These are phyloP conservation scores for Macrolepiota albuminosa DNA, from an alignment of 768 basidiomycete species.

Conservation along the genomic window DNA sequence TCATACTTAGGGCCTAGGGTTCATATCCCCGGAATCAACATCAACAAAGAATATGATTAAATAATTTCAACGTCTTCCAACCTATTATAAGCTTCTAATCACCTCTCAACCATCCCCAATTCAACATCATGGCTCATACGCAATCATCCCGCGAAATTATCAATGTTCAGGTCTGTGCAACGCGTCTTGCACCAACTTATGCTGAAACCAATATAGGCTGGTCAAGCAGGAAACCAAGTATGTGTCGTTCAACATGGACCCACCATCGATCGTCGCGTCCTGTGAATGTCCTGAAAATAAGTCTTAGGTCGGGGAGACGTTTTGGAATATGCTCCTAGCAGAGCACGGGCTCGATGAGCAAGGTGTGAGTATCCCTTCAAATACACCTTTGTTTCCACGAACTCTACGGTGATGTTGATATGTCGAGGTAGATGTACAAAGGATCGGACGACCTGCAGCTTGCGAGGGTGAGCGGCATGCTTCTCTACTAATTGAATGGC, in stretches of 20 bases:
- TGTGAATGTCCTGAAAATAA: constrained; percentile 18
- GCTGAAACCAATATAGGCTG: constrained; percentile 38
- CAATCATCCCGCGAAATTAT: constrained; percentile 5
- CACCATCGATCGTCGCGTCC: constrained; percentile 65
- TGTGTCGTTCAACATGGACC: constrained; percentile 7
- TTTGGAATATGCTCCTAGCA: constrained; percentile 84
- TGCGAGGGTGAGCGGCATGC: constrained; percentile 47
- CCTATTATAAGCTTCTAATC: too few relatives aligned
- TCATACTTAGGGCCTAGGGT: too few relatives aligned
- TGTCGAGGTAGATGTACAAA: constrained; percentile 48
- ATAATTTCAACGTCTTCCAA: background rate
- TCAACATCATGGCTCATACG: background rate
- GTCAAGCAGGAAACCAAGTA: constrained; percentile 62
- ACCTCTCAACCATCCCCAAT: background rate
- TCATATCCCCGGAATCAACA: too few relatives aligned
- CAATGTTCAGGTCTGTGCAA: constrained; percentile 1
- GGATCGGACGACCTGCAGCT: constrained; percentile 75
- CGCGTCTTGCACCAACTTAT: background rate
- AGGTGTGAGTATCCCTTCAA: constrained; percentile 43
- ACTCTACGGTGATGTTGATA: background rate
- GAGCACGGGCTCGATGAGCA: constrained; percentile 78
- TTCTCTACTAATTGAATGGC: background rate
- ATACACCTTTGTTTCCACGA: constrained; percentile 1
- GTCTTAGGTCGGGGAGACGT: constrained; percentile 68
- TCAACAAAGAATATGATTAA: background rate